Conservation (phyloP, 805 yeast genomes). For the Wickerhamiella allomyrinae region DNA sequence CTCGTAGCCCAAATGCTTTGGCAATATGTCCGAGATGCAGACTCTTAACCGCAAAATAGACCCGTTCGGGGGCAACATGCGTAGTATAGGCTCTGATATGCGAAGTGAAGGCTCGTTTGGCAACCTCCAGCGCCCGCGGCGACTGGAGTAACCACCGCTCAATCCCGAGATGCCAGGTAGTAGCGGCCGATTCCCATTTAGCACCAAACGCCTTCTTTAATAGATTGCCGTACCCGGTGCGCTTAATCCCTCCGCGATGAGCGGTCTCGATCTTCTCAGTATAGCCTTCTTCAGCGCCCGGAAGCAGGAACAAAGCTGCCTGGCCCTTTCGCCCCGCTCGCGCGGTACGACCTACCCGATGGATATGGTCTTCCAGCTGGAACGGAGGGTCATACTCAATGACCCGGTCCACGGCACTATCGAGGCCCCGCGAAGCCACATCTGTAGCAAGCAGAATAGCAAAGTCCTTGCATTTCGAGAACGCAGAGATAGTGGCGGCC, state of each 20-base stretch:
- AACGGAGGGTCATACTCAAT: slow-evolving; percentile 94
- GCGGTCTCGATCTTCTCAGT: slow-evolving; percentile 43
- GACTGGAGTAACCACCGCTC: slow-evolving; percentile 82
- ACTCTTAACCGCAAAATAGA: slow-evolving; percentile 62
- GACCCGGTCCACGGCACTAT: slow-evolving; percentile 73
- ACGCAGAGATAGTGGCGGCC: slow-evolving; percentile 57
- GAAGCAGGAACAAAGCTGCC: slow-evolving; percentile 65
- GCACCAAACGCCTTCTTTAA: slow-evolving; percentile 26
- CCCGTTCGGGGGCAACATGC: slow-evolving; percentile 68
- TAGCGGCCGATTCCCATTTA: slow-evolving; percentile 85
- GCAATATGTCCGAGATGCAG: slow-evolving; percentile 94
- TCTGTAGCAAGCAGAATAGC: slow-evolving; percentile 83
- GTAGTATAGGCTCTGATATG: slow-evolving; percentile 95
- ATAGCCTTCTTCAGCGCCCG: slow-evolving; percentile 82
- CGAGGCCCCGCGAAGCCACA: slow-evolving; percentile 95
- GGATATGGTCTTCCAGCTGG: slow-evolving; percentile 85
- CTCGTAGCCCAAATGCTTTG: slow-evolving; percentile 86
- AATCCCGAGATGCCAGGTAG: slow-evolving; percentile 85
- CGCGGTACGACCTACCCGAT: slow-evolving; percentile 95
- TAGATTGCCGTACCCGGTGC: slow-evolving; percentile 30
- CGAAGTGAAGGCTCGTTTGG: slow-evolving; percentile 70
- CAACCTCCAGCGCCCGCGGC: slow-evolving; percentile 41
- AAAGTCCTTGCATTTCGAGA: slow-evolving; percentile 21
- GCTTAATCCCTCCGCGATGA: slow-evolving; percentile 43
- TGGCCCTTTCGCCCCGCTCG: slow-evolving; percentile 85